Conservation (phyloP, 805 yeast species). For the Dipodascus geniculatus region DNA sequence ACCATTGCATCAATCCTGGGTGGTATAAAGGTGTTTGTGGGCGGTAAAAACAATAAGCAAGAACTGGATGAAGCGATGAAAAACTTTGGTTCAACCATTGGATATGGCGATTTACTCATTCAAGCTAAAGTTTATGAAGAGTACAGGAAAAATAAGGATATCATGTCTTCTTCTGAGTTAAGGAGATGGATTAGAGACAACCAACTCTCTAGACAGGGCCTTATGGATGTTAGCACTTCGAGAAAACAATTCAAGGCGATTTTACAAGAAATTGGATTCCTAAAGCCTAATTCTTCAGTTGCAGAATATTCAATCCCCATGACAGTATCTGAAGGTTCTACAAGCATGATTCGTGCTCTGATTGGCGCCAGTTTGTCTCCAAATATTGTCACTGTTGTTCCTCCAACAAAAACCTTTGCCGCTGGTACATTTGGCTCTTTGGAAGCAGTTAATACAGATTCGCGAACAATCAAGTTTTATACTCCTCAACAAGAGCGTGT, state of each 20-base stretch:
- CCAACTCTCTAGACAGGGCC: constrained; percentile 45
- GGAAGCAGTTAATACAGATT: constrained; percentile 69
- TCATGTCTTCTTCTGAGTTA: constrained; percentile 18
- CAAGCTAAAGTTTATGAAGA: constrained; percentile 45
- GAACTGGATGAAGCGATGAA: constrained; percentile 34
- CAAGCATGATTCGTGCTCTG: constrained; percentile 44
- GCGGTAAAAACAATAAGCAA: constrained; percentile 47
- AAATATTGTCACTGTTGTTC: constrained; percentile 64
- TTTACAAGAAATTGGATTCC: constrained; percentile 68
- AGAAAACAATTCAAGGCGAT: constrained; percentile 56
- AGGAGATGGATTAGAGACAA: constrained; percentile 44
- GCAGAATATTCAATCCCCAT: constrained; percentile 35
- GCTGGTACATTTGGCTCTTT: constrained; percentile 68
- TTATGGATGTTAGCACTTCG: constrained; percentile 63
- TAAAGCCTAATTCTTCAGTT: constrained; percentile 24
- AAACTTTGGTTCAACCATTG: constrained; percentile 26
- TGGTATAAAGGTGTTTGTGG: constrained; percentile 62
- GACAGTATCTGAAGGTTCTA: constrained; percentile 26
- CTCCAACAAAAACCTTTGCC: constrained; percentile 69
- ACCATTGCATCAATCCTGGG: constrained; percentile 70
- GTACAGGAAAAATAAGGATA: constrained; percentile 30
- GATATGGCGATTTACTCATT: constrained; percentile 68
- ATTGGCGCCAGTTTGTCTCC: constrained; percentile 79
- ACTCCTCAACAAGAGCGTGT: constrained; percentile 43
- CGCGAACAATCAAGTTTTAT: constrained; percentile 60